These are phyloP conservation scores for Dictyostelium discoideum DNA, from an alignment of 78 protist genomes.

Conservation along the genomic window dicty_2.7 NC_007088.5:2832001-2832500, in stretches of 20 bases:
- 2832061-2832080: slow-evolving; percentile 32
- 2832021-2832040: slow-evolving; percentile 33
- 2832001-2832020: slow-evolving; percentile 18
- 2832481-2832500: slow-evolving; percentile 26
- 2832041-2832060: slow-evolving; percentile 26
- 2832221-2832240: not conserved
- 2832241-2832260: not conserved
- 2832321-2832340: slow-evolving; percentile 12
- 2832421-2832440: slow-evolving; percentile 49
- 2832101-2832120: not conserved
- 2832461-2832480: not conserved
- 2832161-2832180: not conserved
- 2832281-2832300: not conserved
- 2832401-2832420: not conserved
- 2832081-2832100: slow-evolving; percentile 24
- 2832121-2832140: not conserved
- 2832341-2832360: slow-evolving; percentile 26
- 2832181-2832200: not conserved
- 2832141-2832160: not conserved
- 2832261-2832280: not conserved
- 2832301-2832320: not conserved
- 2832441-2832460: slow-evolving; percentile 7
- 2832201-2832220: not conserved
- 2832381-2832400: slow-evolving; percentile 15
- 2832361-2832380: slow-evolving; percentile 5